Percentiles rank a stretch among this genome's conserved stretches.
phyloP scores from a whole-genome alignment of 805 yeast genomes.

The Kodamaea laetipori region DNA sequence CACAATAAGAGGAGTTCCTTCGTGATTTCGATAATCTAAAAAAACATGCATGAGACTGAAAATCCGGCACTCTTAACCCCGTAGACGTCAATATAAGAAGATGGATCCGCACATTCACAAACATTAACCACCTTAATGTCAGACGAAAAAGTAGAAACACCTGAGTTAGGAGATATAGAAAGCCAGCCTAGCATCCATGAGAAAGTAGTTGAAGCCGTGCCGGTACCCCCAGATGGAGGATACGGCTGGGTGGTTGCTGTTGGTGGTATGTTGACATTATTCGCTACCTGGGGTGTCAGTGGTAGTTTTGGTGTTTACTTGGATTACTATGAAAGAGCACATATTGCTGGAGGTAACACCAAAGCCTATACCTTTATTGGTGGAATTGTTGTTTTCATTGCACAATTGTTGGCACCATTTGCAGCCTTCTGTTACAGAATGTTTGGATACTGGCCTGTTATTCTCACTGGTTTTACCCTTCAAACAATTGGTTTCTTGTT shows the following conservation, averaged over 20 bases:
- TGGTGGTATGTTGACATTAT: slow-evolving; percentile 48
- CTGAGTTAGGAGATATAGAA: too few species aligned
- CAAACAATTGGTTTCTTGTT: slow-evolving; percentile 47
- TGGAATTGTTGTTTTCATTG: slow-evolving; percentile 49
- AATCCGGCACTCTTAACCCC: too few species aligned
- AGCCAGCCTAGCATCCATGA: too few species aligned
- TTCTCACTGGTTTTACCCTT: slow-evolving; percentile 47
- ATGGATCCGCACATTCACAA: too few species aligned
- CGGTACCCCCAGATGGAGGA: slow-evolving; percentile 53
- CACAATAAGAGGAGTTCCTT: too few species aligned
- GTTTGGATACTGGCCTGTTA: slow-evolving; percentile 51
- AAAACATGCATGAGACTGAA: too few species aligned
- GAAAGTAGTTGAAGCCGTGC: too few species aligned
- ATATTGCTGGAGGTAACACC: slow-evolving; percentile 45
- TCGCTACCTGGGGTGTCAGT: slow-evolving; percentile 60
- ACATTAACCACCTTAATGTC: too few species aligned
- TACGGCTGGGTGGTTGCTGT: slow-evolving; percentile 55
- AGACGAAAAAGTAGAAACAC: too few species aligned
- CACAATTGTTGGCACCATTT: slow-evolving; percentile 60
- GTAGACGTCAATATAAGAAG: too few species aligned
- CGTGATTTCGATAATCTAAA: too few species aligned
- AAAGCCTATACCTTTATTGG: slow-evolving; percentile 57
- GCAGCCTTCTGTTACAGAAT: slow-evolving; percentile 48
- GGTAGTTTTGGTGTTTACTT: slow-evolving; percentile 62
- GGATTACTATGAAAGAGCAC: slow-evolving; percentile 46